These are phyloP conservation scores for Hypoxylon sp. DNA, from an alignment of 2,329 filamentous ascomycete species.

Conservation along the genomic window DNA sequence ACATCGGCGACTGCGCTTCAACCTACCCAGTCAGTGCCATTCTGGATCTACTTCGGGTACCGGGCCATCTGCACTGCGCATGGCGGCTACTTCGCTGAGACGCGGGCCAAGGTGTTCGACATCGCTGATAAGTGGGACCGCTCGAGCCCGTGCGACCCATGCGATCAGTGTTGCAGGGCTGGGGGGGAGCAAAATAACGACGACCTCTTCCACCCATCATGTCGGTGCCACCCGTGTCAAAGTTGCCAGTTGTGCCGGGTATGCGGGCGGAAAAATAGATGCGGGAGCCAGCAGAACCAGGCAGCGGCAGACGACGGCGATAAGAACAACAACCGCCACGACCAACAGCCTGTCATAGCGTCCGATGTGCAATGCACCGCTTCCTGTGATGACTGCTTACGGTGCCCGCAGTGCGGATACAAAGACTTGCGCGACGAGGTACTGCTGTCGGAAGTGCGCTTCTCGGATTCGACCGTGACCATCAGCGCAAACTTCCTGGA, in stretches of 20 bases:
- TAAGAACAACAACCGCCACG: too few species aligned
- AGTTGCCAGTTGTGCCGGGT: slow-evolving; percentile 6
- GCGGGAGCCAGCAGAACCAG: not conserved
- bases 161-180: slow-evolving; percentile 5
- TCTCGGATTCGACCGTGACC: slow-evolving; percentile 11
- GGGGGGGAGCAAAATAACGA: not conserved
- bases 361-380: too few species aligned
- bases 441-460: slow-evolving; percentile 8
- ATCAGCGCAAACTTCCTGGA: slow-evolving; percentile 22
- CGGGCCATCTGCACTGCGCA: slow-evolving; percentile 17
- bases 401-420: slow-evolving; percentile 9
- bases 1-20: slow-evolving; percentile 18
- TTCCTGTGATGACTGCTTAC: slow-evolving; percentile 5
- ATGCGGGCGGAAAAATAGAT: slow-evolving; percentile 12
- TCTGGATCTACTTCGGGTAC: slow-evolving; percentile 28
- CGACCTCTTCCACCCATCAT: slow-evolving; percentile 1
- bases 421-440: slow-evolving; percentile 3
- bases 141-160: slow-evolving; percentile 20
- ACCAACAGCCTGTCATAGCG: too few species aligned
- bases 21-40: slow-evolving; percentile 8
- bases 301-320: too few species aligned
- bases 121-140: slow-evolving; percentile 21
- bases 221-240: slow-evolving; percentile 12
- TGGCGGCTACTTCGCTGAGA: slow-evolving; percentile 20
- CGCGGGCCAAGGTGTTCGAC: slow-evolving; percentile 10